Percentiles rank a stretch among this genome's conserved stretches.
Conservation (phyloP, 768 basidiomycete species). For the Tubosaeta sp. region DNA sequence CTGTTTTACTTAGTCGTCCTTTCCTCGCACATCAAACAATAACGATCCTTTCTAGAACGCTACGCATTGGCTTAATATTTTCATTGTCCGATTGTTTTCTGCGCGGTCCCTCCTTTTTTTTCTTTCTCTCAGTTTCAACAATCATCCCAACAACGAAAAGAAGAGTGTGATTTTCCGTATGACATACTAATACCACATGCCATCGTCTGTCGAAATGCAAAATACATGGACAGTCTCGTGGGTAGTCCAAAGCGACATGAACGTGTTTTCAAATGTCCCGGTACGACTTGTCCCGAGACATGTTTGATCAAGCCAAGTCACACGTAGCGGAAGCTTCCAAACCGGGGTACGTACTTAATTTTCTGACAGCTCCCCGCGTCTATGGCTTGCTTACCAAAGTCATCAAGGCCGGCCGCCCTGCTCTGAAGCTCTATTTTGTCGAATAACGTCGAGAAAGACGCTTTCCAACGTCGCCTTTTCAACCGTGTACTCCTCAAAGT, state of each 20-base stretch:
- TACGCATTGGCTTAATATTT: slow-evolving; percentile 22
- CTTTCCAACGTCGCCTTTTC: slow-evolving; percentile 69
- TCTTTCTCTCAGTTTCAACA: neutral
- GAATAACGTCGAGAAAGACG: slow-evolving; percentile 67
- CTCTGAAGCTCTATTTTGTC: slow-evolving; percentile 56
- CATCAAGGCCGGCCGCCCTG: no score
- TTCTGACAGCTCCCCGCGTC: no score
- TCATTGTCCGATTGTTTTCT: slow-evolving; percentile 7
- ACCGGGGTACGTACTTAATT: no score
- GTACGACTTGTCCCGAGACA: no score
- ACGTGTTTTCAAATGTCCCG: no score
- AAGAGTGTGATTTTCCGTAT: slow-evolving; percentile 1
- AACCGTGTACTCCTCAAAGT: slow-evolving; percentile 65
- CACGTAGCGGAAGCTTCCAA: no score
- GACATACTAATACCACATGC: slow-evolving; percentile 1
- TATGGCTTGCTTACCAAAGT: no score
- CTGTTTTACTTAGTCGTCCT: slow-evolving; percentile 24
- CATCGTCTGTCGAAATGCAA: neutral
- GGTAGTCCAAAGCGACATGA: no score
- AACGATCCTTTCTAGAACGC: slow-evolving; percentile 24
- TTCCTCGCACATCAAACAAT: slow-evolving; percentile 19
- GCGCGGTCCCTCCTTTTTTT: slow-evolving; percentile 1
- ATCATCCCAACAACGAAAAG: slow-evolving; percentile 5
- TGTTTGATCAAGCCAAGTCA: no score
- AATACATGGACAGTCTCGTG: neutral